Percentiles rank a stretch among this genome's conserved stretches.
These are phyloP conservation scores for Rhizopogon sp. DNA, from an alignment of 768 basidiomycete genomes.

Conservation along the genomic window DNA sequence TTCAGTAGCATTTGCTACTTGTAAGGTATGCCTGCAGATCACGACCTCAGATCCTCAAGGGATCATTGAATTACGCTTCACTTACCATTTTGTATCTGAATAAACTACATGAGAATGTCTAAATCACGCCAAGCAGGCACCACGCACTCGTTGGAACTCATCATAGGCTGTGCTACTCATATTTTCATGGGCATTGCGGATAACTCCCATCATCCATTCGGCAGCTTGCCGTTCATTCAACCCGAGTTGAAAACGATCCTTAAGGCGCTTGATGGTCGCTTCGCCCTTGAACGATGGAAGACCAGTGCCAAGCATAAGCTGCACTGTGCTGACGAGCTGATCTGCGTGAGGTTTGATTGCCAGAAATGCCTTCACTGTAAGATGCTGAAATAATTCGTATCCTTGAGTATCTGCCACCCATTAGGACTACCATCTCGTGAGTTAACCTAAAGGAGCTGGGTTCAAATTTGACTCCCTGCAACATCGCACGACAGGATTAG, in stretches of 20 bases:
- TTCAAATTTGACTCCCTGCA: conserved; percentile 96
- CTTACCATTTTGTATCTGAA: no score
- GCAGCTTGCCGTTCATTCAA: conserved; percentile 89
- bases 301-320: conserved; percentile 43
- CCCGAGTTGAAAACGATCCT: conserved; percentile 80
- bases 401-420: conserved; percentile 96
- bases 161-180: no score
- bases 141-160: no score
- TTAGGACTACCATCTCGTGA: conserved; percentile 96
- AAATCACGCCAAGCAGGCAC: no score
- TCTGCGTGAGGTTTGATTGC: conserved; percentile 93
- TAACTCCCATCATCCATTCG: conserved; percentile 85
- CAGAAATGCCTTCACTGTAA: conserved; percentile 95
- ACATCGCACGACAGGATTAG: conserved; percentile 7
- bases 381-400: conserved; percentile 88
- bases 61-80: no score
- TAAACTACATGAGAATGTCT: no score
- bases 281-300: conserved; percentile 98
- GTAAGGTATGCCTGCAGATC: no score
- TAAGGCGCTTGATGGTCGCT: conserved; percentile 78
- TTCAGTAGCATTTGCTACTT: no score
- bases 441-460: conserved; percentile 97
- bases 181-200: conserved; percentile 94
- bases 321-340: conserved; percentile 82
- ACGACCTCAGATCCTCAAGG: no score